Evolutionary conservation across 1,139 yeast species (phyloP).

Genomic region (Candida anutae): DNA sequence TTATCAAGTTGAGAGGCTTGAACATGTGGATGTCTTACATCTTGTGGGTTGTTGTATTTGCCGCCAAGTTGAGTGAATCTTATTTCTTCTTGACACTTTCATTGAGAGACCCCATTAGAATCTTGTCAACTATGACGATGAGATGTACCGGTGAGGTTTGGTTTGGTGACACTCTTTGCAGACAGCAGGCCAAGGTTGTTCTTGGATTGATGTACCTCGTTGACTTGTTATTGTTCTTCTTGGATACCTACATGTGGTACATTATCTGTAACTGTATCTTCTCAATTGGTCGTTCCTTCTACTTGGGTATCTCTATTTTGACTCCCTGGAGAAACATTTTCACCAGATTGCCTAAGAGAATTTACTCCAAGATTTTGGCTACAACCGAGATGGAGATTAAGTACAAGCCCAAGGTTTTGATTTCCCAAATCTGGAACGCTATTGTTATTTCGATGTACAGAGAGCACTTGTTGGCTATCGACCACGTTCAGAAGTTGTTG

Average conservation of each 20-base stretch:
- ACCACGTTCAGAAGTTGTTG: constrained; percentile 92
- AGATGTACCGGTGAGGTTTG: constrained; percentile 79
- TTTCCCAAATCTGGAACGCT: constrained; percentile 98
- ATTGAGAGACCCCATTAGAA: constrained; percentile 88
- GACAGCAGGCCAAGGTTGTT: constrained; percentile 78
- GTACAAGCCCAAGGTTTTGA: constrained; percentile 95
- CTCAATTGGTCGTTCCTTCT: constrained; percentile 96
- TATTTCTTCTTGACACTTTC: constrained; percentile 89
- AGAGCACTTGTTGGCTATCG: constrained; percentile 94
- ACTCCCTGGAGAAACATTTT: constrained; percentile 99
- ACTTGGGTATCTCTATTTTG: constrained; percentile 94
- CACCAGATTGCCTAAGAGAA: constrained; percentile 96
- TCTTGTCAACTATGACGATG: constrained; percentile 38
- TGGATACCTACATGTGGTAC: constrained; percentile 99
- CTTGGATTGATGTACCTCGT: constrained; percentile 88
- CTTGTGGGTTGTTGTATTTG: constrained; percentile 82
- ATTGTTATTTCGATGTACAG: constrained; percentile 97
- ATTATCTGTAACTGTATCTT: constrained; percentile 89
- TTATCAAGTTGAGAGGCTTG: constrained; percentile 69
- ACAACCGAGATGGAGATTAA: constrained; percentile 99
- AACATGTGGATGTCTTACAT: constrained; percentile 97
- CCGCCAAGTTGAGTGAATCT: constrained; percentile 84
- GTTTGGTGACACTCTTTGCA: constrained; percentile 71
- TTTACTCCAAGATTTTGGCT: constrained; percentile 92
- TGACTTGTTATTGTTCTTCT: constrained; percentile 89